Evolutionary conservation across 352 stramenopile genomes (phyloP).

Genomic region (Globisporangium echinulatum): DNA sequence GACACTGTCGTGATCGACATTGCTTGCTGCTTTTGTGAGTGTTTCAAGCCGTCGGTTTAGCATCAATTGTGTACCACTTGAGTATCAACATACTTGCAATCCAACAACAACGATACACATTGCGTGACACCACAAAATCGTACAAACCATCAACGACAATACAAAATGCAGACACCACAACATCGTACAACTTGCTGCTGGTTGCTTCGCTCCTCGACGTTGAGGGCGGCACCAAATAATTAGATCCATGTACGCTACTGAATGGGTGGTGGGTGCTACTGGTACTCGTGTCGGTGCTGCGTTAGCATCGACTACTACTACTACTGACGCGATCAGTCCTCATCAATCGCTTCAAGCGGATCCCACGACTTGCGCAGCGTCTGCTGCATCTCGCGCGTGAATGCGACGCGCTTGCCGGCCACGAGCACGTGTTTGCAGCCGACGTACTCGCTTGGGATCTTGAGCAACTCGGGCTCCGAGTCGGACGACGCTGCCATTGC

Average conservation of each 20-base stretch:
- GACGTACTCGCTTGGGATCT: slow-evolving; percentile 41
- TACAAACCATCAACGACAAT: too few relatives aligned
- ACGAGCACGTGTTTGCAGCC: slow-evolving; percentile 35
- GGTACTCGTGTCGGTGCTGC: background rate
- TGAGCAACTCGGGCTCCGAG: slow-evolving; percentile 16
- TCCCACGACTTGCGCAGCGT: slow-evolving; percentile 30
- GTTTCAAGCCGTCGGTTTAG: too few relatives aligned
- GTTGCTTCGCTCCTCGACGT: background rate
- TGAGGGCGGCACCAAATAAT: background rate
- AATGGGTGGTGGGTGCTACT: background rate
- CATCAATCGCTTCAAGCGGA: slow-evolving; percentile 41
- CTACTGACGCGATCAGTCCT: slow-evolving; percentile 14
- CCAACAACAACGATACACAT: too few relatives aligned
- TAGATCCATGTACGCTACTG: background rate
- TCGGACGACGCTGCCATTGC: background rate
- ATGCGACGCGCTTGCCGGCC: slow-evolving; percentile 42
- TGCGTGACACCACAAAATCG: too few relatives aligned
- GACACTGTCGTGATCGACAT: background rate
- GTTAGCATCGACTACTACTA: background rate
- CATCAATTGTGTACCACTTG: too few relatives aligned
- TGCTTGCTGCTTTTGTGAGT: too few relatives aligned
- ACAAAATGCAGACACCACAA: too few relatives aligned
- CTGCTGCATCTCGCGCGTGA: slow-evolving; percentile 47
- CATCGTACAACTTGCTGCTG: background rate
- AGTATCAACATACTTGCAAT: too few relatives aligned